Evolutionary conservation across 2,329 filamentous ascomycete species (phyloP).

Genomic region (Colletotrichum sidae): DNA sequence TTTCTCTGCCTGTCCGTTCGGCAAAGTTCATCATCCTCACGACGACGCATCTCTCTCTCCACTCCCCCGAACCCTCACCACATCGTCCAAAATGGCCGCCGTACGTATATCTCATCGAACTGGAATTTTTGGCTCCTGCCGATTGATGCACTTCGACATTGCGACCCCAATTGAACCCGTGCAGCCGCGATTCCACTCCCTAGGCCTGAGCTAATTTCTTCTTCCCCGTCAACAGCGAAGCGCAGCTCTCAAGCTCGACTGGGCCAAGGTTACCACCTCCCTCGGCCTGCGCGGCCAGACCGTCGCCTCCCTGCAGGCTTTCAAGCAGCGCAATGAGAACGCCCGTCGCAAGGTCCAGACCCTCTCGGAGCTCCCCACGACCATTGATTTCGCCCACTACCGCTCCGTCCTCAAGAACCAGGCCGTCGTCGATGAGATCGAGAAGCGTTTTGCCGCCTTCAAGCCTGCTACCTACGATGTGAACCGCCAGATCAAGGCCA

Average conservation of each 20-base stretch:
- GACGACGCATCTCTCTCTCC: conserved; percentile 61
- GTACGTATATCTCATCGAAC: conserved; percentile 61
- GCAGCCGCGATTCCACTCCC: conserved; percentile 11
- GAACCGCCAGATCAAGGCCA: conserved; percentile 93
- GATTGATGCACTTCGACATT: conserved; percentile 41
- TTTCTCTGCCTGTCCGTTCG: conserved; percentile 49
- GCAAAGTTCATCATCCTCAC: conserved; percentile 60
- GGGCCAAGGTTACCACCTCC: conserved; percentile 92
- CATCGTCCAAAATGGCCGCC: conserved; percentile 73
- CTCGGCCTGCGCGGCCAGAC: conserved; percentile 97
- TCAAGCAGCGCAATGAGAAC: conserved; percentile 99
- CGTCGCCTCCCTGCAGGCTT: conserved; percentile 87
- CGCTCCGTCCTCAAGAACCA: conserved; percentile 94
- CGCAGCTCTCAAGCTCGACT: conserved; percentile 99
- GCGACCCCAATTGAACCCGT: conserved; percentile 33
- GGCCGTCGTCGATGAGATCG: conserved; percentile 94
- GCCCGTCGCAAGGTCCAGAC: conserved; percentile 91
- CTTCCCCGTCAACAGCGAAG: conserved; percentile 75
- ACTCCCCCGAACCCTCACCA: conserved; percentile 59
- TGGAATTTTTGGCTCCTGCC: background rate
- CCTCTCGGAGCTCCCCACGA: conserved; percentile 85
- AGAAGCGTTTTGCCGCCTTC: conserved; percentile 93
- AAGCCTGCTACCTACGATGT: conserved; percentile 96
- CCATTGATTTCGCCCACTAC: conserved; percentile 95
- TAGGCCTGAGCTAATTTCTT: conserved; percentile 67